Evolutionary conservation across 192 early-diverging fungal genomes (phyloP), one percentile per base, ranked within the genome.

Genomic region (Coemansia sp.): DNA sequence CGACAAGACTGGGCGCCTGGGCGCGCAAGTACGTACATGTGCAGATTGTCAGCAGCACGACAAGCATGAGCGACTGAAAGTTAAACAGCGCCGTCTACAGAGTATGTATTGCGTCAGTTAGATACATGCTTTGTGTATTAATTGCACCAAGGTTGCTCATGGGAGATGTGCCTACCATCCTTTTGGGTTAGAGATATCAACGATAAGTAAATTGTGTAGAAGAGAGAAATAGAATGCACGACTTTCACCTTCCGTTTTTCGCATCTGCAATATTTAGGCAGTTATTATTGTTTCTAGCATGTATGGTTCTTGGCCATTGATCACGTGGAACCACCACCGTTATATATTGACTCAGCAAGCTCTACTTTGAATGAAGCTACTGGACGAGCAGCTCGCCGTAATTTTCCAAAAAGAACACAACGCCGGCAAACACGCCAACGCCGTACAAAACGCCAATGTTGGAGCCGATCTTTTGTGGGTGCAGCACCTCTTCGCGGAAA

Each of bases 21-120:
- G 92, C 87, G 42, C 90, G 86, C 51, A 98, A 63, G 73, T 94
- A 97, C 8, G 93, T 93, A 80, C 93, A 97, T n/a, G 96, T 98
- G 78, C 96, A 98, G 66, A 98, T 97, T 42, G 89, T 64, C 46
- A 97, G 82, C 61, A 98, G 84, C 44, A 98, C 89, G 57, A 96
- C 93, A 20, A 97, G 81, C 61, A 97, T 74, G 0, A 98, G 81
- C 40, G 89, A 90, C 66, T 96, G 89, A 60, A 98, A 98, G 73
- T 97, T 95, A 80, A 98, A 98, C 66, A 98, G 83, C 60, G 95
- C 94, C 47, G 93, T 93, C 95, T 94, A 85, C 61, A 51, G 14
- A 20, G 26, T 26, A 8, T 42, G 28, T 31, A 31, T 31, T 6
- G 28, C 4, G 28, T 5, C 4, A 31, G 28, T 31, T 31, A 31